Conservation (phyloP, 352 stramenopile genomes). For the Pythium rishiriense region DNA sequence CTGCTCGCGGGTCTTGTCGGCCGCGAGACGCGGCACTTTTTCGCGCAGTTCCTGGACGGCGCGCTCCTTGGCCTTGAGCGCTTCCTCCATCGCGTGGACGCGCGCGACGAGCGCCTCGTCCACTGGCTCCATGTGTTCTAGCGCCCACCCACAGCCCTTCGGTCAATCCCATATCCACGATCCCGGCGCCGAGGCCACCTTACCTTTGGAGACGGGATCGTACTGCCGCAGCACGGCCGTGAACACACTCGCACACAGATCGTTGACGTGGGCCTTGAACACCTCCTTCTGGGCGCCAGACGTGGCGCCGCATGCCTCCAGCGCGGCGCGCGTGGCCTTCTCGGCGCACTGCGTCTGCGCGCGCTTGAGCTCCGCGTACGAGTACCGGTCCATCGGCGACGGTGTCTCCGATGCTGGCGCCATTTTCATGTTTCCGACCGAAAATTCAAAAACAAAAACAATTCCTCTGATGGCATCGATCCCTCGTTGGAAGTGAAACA, state of each 20-base stretch:
- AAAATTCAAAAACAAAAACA: conserved; percentile 28
- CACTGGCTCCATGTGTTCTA: conserved; percentile 65
- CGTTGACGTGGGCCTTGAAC: conserved; percentile 72
- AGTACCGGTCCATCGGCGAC: conserved; percentile 43
- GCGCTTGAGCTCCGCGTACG: conserved; percentile 77
- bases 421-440: conserved; percentile 8
- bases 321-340: conserved; percentile 48
- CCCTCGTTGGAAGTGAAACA: neutral
- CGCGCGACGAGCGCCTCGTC: conserved; percentile 45
- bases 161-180: too few species aligned
- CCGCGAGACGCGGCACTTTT: conserved; percentile 52
- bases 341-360: conserved; percentile 65
- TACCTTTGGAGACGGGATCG: conserved; percentile 64
- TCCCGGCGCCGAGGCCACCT: neutral
- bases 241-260: conserved; percentile 76
- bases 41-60: conserved; percentile 59
- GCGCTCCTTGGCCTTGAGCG: conserved; percentile 54
- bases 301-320: conserved; percentile 48
- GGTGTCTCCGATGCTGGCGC: neutral
- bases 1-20: conserved; percentile 49
- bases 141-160: neutral
- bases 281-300: conserved; percentile 70
- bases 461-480: too few species aligned
- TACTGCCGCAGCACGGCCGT: conserved; percentile 66
- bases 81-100: conserved; percentile 49